Base-by-base conservation (phyloP, 148 eudicot genomes). In the Spergularia bocconei region DNA sequence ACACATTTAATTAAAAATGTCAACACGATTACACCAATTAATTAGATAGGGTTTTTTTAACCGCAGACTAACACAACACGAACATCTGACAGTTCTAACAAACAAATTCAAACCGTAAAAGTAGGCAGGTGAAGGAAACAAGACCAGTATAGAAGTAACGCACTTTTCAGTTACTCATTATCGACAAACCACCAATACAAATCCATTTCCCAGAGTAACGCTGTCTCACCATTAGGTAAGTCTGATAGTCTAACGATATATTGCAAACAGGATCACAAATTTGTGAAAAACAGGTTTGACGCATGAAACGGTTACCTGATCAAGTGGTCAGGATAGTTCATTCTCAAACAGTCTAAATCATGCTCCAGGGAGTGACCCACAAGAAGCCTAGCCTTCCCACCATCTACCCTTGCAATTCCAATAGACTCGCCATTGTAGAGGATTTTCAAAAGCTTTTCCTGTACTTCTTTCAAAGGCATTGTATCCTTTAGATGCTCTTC, bases 381-480 rank as follows among this genome's bases (percentile, higher is more conserved):
- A 67, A 91, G 93, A 85, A 88, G 82, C 75, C 77, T 85, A 68
- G 91, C 93, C 73, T 79, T 89, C 72, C 93, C 91, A 58, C 97
- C 90, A 78, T 82, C 69, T 78, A 84, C 58, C 71, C 93, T 78
- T 39, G 83, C 75, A 69, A 60, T 88, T 70, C 86, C 88, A 70
- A 90, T 85, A 15, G 95, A 85, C 71, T 92, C 97, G 48, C 91
- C 91, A 65, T 90, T 90, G 64, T 82, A 81, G 72, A 92, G 83
- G 77, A 88, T 85, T 59, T 83, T 80, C 60, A 53, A 65, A 75
- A 92, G 81, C 76, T 77, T 86, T 72, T 80, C 88, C 67, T 84
- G 90, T 72, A 87, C 97, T 83, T 88, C 88, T 75, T 82, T 79
- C 11, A 88, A 81, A 20, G 97, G 90, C 88, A 90, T 86, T 19